A percentile compares a stretch with the other conserved stretches of the same genome.
Evolutionary conservation across 208 protist genomes (phyloP).

Genomic region (Strigomonas galati): DNA sequence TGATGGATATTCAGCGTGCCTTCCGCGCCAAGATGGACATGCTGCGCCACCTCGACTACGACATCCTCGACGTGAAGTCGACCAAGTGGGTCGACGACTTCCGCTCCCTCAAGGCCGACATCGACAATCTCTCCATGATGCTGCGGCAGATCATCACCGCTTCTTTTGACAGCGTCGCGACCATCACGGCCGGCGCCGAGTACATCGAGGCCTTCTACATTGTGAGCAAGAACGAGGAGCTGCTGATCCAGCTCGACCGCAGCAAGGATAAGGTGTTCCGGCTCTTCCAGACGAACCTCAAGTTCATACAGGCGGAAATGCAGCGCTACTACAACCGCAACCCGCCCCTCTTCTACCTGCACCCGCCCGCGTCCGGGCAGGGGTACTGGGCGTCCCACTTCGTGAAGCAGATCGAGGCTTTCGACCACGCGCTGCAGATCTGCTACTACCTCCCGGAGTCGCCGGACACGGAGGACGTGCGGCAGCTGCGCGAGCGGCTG

Average conservation of each 20-base stretch:
- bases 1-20: conserved; percentile 94
- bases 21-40: conserved; percentile 91
- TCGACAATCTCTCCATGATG: conserved; percentile 97
- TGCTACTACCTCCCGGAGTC: conserved; percentile 86
- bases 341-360: conserved; percentile 89
- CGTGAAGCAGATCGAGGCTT: conserved; percentile 45
- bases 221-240: conserved; percentile 92
- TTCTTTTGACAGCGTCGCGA: conserved; percentile 93
- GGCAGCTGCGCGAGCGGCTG: conserved; percentile 66
- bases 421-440: conserved; percentile 49
- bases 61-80: conserved; percentile 97
- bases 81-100: conserved; percentile 98
- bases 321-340: conserved; percentile 85
- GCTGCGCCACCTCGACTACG: conserved; percentile 91
- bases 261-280: conserved; percentile 91
- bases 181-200: conserved; percentile 89
- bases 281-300: conserved; percentile 82
- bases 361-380: conserved; percentile 89
- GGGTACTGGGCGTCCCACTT: conserved; percentile 90
- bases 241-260: conserved; percentile 91
- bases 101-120: conserved; percentile 93
- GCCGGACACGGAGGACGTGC: conserved; percentile 78
- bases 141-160: conserved; percentile 96
- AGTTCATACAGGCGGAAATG: conserved; percentile 89
- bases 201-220: conserved; percentile 96